Percentiles rank a stretch among this genome's conserved stretches.
Evolutionary conservation across 2,329 filamentous ascomycete genomes (phyloP).

Genomic region (Zalaria obscura): DNA sequence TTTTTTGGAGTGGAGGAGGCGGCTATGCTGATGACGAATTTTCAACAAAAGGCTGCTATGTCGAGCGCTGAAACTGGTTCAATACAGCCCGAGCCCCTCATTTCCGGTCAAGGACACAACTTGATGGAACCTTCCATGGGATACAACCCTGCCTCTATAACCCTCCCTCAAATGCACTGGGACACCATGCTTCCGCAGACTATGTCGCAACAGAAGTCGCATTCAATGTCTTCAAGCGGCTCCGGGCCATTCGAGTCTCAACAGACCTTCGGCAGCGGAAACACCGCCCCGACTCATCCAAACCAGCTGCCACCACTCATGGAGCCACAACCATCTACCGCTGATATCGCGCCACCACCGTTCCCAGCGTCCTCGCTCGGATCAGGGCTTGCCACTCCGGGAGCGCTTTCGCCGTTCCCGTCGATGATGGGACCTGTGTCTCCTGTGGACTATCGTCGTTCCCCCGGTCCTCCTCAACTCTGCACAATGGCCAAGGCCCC

Average conservation of each 20-base stretch:
- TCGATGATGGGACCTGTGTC: constrained; percentile 54
- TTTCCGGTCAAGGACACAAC: constrained; percentile 55
- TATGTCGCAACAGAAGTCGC: constrained; percentile 55
- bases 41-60: constrained; percentile 83
- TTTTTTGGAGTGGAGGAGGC: constrained; percentile 94
- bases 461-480: constrained; percentile 53
- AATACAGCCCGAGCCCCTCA: constrained; percentile 48
- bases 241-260: constrained; percentile 50
- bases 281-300: constrained; percentile 41
- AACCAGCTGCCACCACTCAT: constrained; percentile 55
- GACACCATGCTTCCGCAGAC: constrained; percentile 68
- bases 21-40: constrained; percentile 95
- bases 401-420: constrained; percentile 58
- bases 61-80: constrained; percentile 45
- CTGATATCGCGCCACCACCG: constrained; percentile 17
- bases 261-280: constrained; percentile 44
- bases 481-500: constrained; percentile 57
- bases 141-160: constrained; percentile 60
- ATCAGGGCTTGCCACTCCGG: constrained; percentile 55
- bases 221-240: constrained; percentile 26
- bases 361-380: constrained; percentile 59
- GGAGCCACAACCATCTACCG: constrained; percentile 34
- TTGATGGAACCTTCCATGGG: constrained; percentile 66
- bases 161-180: constrained; percentile 80
- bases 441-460: constrained; percentile 54